Conservation (phyloP, 2,329 filamentous ascomycete species). For the Colletotrichum lupini region DNA sequence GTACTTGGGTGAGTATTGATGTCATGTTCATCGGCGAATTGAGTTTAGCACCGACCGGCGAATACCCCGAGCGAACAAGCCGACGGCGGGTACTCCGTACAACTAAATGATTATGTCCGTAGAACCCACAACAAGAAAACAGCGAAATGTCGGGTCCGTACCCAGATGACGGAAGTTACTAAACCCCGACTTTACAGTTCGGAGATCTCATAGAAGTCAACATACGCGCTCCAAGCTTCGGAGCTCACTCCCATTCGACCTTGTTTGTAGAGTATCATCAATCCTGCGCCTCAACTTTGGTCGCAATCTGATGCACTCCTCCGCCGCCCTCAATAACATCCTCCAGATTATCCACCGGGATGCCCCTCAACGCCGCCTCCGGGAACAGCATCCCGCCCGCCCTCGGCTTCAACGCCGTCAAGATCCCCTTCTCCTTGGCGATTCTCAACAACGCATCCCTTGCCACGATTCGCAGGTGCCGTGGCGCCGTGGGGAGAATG, state of each 20-base stretch:
- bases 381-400: neutral
- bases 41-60: neutral
- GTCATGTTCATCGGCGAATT: neutral
- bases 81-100: neutral
- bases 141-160: too few species aligned
- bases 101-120: too few species aligned
- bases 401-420: constrained; percentile 44
- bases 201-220: too few species aligned
- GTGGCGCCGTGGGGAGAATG: constrained; percentile 41
- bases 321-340: neutral
- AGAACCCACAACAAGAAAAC: neutral
- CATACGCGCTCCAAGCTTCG: too few species aligned
- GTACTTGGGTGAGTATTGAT: neutral
- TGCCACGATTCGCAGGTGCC: constrained; percentile 43
- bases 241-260: too few species aligned
- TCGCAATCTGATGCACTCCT: neutral
- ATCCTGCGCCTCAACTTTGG: neutral
- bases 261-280: neutral
- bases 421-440: constrained; percentile 50
- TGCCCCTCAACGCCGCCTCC: constrained; percentile 6
- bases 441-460: constrained; percentile 44
- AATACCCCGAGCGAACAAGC: neutral
- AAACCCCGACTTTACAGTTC: too few species aligned
- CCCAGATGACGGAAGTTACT: too few species aligned
- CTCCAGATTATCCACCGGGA: constrained; percentile 10